phyloP scores from a whole-genome alignment of 257 asterid species.

The Jacaranda mimosifolia region DNA sequence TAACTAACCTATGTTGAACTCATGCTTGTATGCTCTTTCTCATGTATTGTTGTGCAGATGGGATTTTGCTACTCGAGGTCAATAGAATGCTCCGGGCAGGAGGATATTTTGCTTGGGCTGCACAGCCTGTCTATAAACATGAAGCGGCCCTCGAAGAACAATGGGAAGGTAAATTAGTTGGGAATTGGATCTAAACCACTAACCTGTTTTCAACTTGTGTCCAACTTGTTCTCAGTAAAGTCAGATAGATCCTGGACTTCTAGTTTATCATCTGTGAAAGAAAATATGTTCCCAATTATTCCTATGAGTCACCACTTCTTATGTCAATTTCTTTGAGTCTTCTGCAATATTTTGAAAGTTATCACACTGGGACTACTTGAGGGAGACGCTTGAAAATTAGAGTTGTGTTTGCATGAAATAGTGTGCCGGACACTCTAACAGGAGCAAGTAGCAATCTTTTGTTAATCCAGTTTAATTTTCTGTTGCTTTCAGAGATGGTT shows the following conservation, averaged over 20 bases:
- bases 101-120: slow-evolving; percentile 98
- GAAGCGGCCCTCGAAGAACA: slow-evolving; percentile 84
- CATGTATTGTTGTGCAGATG: slow-evolving; percentile 56
- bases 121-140: slow-evolving; percentile 97
- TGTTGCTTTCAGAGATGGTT: slow-evolving; percentile 71
- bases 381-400: slow-evolving; percentile 1
- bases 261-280: slow-evolving; percentile 17
- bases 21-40: slow-evolving; percentile 30
- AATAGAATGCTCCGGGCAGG: slow-evolving; percentile 96
- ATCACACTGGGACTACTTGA: slow-evolving; percentile 18
- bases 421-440: not conserved
- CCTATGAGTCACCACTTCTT: too few species aligned
- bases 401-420: slow-evolving; percentile 12
- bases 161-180: slow-evolving; percentile 80
- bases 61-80: slow-evolving; percentile 93
- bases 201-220: not conserved
- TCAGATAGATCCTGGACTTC: not conserved
- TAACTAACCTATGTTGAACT: slow-evolving; percentile 12
- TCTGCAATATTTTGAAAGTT: not conserved
- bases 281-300: slow-evolving; percentile 13
- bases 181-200: slow-evolving; percentile 17
- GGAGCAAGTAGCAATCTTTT: slow-evolving; percentile 17
- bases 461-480: slow-evolving; percentile 21
- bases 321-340: too few species aligned
- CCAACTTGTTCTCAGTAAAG: slow-evolving; percentile 14